Evolutionary conservation across 345 rosid genomes (phyloP).

Genomic region (Viola odorata): DNA sequence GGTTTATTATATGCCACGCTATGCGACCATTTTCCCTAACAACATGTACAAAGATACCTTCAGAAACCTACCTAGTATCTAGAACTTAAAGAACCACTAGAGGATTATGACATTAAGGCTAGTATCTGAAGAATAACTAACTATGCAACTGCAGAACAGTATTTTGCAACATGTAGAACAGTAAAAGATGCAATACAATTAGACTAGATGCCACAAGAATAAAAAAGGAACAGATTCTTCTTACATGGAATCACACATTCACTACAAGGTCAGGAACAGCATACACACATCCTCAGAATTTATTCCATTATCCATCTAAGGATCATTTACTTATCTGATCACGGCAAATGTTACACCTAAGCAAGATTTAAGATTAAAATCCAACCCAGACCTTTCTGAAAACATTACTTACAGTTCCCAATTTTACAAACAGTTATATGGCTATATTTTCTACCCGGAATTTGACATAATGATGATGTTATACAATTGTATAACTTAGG

Average conservation of each 20-base stretch:
- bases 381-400: not conserved
- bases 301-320: not conserved
- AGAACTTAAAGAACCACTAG: not conserved
- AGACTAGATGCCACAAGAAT: not conserved
- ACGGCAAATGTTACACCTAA: not conserved
- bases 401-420: not conserved
- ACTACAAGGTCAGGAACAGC: not conserved
- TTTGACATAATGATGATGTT: no score
- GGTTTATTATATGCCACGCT: no score
- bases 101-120: not conserved
- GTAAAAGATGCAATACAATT: not conserved
- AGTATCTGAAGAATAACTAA: not conserved
- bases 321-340: not conserved
- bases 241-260: not conserved
- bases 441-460: no score
- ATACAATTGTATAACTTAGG: no score
- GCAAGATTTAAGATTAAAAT: not conserved
- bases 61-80: no score
- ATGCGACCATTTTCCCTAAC: no score
- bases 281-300: not conserved
- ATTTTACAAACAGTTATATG: no score
- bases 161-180: not conserved
- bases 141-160: not conserved
- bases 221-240: not conserved
- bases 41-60: no score